Evolutionary conservation across 225 moss, liverwort and hornwort genomes (phyloP).

Genomic region (Asterella californica): DNA sequence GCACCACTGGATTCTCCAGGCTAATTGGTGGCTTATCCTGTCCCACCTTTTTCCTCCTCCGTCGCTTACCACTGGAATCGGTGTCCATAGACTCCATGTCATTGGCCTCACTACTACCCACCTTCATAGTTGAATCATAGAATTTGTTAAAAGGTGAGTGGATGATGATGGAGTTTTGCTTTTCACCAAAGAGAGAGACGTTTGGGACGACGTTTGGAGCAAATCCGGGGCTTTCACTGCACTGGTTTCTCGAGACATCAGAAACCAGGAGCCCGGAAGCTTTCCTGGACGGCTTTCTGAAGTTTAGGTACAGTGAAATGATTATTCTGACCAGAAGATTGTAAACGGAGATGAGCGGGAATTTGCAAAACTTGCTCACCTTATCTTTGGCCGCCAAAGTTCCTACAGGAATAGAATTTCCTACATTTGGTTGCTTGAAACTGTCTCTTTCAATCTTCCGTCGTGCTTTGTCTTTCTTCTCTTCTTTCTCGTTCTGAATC

Average conservation of each 20-base stretch:
- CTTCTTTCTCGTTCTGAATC: constrained; percentile 91
- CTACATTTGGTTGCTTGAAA: constrained; percentile 48
- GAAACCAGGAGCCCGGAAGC: neutral
- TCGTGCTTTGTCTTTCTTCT: constrained; percentile 74
- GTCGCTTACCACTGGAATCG: constrained; percentile 67
- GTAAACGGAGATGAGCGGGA: neutral
- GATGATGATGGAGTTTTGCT: neutral
- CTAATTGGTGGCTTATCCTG: constrained; percentile 52
- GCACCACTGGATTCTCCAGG: constrained; percentile 72
- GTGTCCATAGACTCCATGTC: constrained; percentile 91
- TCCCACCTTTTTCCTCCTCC: constrained; percentile 59
- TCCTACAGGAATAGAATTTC: constrained; percentile 7
- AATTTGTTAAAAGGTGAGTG: constrained; percentile 11
- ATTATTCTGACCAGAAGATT: neutral
- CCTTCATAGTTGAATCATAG: constrained; percentile 33
- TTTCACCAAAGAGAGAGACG: neutral
- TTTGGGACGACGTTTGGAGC: neutral
- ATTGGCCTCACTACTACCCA: constrained; percentile 83
- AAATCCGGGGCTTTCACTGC: neutral
- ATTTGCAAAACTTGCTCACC: constrained; percentile 17
- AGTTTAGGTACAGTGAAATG: neutral
- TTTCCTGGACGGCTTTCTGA: neutral
- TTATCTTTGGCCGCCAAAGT: constrained; percentile 58
- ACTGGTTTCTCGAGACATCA: neutral
- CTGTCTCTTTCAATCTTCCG: constrained; percentile 67